Base-by-base conservation (phyloP, 257 asterid species). In the Paraleonurus japonicus region DNA sequence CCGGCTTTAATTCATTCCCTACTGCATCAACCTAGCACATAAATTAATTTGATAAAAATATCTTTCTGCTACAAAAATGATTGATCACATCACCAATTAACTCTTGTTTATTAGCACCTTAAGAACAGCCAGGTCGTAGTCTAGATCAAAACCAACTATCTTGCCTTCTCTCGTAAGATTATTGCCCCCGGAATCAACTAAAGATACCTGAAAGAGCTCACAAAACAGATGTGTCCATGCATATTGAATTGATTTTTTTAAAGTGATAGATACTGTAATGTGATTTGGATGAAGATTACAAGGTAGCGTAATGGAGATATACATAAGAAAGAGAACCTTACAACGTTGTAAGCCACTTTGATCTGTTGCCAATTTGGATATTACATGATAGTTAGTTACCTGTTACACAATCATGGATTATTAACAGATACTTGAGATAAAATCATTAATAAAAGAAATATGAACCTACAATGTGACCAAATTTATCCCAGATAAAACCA, bases 401-500 rank as follows among this genome's bases (percentile, higher is more conserved):
- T 92, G 87, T 65, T 47, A 62, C 16, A n/a, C 12, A 27, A 1
- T 20, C n/a, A 67, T 54, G 27, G 55, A 33, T 33, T 5, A 33
- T 33, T 6, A 33, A 33, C 41, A 35, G 43, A 35, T 35, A 12
- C 1, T 35, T 35, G 43, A 35, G 43, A 35, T 12, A 43, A 13
- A 37, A 43, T 13, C 1, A 43, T 43, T 13, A 43, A 43, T 43
- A 7, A 13, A 43, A 12, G 37, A 32, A 16, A 33, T 5, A 9
- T 16, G 50, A 62, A 77, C 89, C 12, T 80, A 92, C 98, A 88
- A 92, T 89, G 83, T 92, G 98, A 73, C 98, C 96, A 77, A 79
- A 92, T 82, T 81, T 72, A 78, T 92, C 97, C 98, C 97, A 92
- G 62, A 92, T 82, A 82, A 92, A 92, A 71, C 98, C 98, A 20